Percentiles rank a stretch among this genome's conserved stretches.
Conservation (phyloP, 2,329 filamentous ascomycete genomes). For the Stagonosporopsis rhizophila region DNA sequence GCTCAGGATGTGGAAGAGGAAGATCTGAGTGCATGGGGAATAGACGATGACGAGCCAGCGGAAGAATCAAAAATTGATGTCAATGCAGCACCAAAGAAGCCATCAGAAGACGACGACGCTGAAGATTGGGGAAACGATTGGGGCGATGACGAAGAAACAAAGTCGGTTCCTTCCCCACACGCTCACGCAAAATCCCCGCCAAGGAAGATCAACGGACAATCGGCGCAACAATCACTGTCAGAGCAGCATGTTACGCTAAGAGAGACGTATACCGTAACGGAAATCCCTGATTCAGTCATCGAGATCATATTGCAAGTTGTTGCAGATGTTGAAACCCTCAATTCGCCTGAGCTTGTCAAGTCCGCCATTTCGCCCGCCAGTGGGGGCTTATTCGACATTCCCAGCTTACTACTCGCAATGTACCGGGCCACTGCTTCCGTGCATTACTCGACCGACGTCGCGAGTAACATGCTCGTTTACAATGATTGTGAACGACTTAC, state of each 20-base stretch:
- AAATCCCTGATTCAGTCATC: slow-evolving; percentile 81
- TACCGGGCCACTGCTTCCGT: slow-evolving; percentile 79
- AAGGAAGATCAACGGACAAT: slow-evolving; percentile 43
- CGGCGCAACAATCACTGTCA: slow-evolving; percentile 28
- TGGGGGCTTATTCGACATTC: slow-evolving; percentile 72
- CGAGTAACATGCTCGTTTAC: slow-evolving; percentile 69
- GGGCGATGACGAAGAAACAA: slow-evolving; percentile 68
- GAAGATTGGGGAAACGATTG: slow-evolving; percentile 79
- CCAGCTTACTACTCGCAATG: slow-evolving; percentile 76
- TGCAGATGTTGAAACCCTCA: slow-evolving; percentile 60
- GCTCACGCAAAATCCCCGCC: slow-evolving; percentile 29
- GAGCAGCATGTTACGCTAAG: slow-evolving; percentile 75
- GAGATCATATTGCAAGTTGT: slow-evolving; percentile 66
- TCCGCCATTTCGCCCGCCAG: slow-evolving; percentile 72
- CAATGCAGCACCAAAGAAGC: slow-evolving; percentile 46
- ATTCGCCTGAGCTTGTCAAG: slow-evolving; percentile 53
- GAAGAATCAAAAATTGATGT: slow-evolving; percentile 29
- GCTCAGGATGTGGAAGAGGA: slow-evolving; percentile 51
- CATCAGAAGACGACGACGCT: slow-evolving; percentile 48
- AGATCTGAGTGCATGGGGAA: slow-evolving; percentile 58
- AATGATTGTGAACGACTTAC: slow-evolving; percentile 68
- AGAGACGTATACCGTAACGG: slow-evolving; percentile 88
- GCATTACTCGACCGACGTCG: slow-evolving; percentile 69
- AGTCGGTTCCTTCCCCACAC: slow-evolving; percentile 20
- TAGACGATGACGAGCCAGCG: slow-evolving; percentile 48